Conservation (phyloP, 2,329 filamentous ascomycete species). For the Teratosphaeria nubilosa region DNA sequence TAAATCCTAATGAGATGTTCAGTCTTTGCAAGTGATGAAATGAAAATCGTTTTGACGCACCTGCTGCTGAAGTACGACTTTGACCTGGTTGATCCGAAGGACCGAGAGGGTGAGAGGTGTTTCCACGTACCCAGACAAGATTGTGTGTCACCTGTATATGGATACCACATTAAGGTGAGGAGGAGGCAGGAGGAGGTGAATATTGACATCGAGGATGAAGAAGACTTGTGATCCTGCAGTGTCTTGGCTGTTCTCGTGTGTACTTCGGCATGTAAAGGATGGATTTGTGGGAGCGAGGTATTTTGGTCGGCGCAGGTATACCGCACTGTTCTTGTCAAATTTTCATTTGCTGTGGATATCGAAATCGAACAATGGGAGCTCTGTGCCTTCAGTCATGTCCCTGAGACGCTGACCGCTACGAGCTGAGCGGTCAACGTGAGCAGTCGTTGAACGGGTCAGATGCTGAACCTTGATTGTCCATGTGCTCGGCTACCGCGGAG, state of each 20-base stretch:
- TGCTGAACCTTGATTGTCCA: background rate
- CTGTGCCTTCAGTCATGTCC: background rate
- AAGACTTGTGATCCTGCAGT: background rate
- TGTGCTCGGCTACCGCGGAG: background rate
- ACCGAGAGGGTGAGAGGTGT: background rate
- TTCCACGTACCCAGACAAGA: background rate
- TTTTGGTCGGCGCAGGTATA: background rate
- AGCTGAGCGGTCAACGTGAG: background rate
- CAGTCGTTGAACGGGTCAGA: background rate
- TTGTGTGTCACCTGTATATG: background rate
- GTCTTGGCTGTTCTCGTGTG: background rate
- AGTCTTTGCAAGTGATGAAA: constrained; percentile 24
- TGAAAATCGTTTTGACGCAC: constrained; percentile 25
- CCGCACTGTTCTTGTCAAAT: background rate
- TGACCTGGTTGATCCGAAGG: background rate
- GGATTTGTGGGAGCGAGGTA: background rate
- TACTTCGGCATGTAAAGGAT: background rate
- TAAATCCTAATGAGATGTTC: background rate
- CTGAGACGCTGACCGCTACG: background rate
- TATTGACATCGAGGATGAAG: background rate
- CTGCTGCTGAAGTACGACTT: constrained; percentile 26
- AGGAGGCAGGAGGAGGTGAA: background rate
- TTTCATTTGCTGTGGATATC: background rate
- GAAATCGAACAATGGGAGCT: too few species aligned
- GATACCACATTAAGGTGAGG: background rate